A percentile compares a stretch with the other conserved stretches of the same genome.
phyloP scores from a whole-genome alignment of 192 early-diverging fungal species.

The Backusella tuberculispora region DNA sequence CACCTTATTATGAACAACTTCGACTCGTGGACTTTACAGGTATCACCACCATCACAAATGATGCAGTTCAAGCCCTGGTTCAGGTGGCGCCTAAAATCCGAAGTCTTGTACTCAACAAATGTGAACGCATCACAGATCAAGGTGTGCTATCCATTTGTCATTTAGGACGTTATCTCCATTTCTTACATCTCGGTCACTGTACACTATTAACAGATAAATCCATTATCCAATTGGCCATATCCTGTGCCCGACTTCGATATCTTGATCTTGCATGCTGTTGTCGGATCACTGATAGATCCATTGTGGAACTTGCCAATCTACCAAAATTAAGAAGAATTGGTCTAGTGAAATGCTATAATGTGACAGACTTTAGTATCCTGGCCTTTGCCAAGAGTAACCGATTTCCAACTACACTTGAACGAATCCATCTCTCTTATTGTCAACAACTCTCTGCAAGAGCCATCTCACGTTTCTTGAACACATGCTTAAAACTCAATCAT shows the following conservation, averaged over 20 bases:
- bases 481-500: conserved; percentile 54
- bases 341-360: conserved; percentile 62
- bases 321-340: conserved; percentile 61
- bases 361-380: conserved; percentile 56
- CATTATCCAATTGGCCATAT: conserved; percentile 48
- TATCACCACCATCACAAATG: conserved; percentile 49
- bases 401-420: conserved; percentile 51
- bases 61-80: conserved; percentile 48
- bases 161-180: conserved; percentile 58
- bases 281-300: conserved; percentile 54
- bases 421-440: conserved; percentile 63
- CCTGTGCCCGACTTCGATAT: conserved; percentile 59
- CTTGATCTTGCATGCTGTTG: conserved; percentile 60
- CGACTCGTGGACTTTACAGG: conserved; percentile 58
- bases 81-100: conserved; percentile 57
- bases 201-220: conserved; percentile 53
- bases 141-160: conserved; percentile 50
- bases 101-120: conserved; percentile 60
- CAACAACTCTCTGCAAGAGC: conserved; percentile 50
- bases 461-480: conserved; percentile 49
- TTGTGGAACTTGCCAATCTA: conserved; percentile 55
- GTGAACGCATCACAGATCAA: conserved; percentile 54
- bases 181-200: conserved; percentile 63
- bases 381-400: conserved; percentile 49
- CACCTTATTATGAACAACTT: conserved; percentile 50